Evolutionary conservation across 2,329 filamentous ascomycete genomes (phyloP).

Genomic region (Talaromyces sp.): DNA sequence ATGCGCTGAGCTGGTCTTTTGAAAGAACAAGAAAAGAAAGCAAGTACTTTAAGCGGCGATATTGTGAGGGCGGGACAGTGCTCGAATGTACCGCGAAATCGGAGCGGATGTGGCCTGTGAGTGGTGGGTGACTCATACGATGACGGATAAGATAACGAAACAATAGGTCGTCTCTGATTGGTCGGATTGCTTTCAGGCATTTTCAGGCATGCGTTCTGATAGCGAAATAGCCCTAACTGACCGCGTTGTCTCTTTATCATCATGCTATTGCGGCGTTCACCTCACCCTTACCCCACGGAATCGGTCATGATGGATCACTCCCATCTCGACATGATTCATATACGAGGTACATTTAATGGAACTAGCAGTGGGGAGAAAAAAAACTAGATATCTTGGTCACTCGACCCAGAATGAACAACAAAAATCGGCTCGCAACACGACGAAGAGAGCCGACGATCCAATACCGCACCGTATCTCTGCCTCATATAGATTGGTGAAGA

Average conservation of each 20-base stretch:
- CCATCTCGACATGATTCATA: background rate
- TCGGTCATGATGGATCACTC: background rate
- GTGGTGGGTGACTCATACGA: slow-evolving; percentile 18
- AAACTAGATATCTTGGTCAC: background rate
- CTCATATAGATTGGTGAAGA: background rate
- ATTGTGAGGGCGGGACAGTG: slow-evolving; percentile 7
- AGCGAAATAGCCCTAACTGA: background rate
- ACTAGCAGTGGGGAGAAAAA: background rate
- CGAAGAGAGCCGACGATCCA: background rate
- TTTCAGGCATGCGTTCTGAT: background rate
- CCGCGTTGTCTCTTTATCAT: background rate
- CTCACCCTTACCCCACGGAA: background rate
- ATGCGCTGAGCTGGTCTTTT: background rate
- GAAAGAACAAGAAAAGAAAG: slow-evolving; percentile 7
- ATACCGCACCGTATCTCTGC: background rate
- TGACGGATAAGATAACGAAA: slow-evolving; percentile 18
- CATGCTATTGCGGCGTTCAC: background rate
- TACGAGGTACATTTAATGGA: background rate
- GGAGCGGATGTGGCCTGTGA: slow-evolving; percentile 15
- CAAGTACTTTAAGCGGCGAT: background rate
- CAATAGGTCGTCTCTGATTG: background rate
- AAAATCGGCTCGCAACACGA: background rate
- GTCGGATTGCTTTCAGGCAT: background rate
- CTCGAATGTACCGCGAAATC: slow-evolving; percentile 13
- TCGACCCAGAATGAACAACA: background rate